Evolutionary conservation across 345 rosid genomes (phyloP).

Genomic region (Eucalyptus sp.): DNA sequence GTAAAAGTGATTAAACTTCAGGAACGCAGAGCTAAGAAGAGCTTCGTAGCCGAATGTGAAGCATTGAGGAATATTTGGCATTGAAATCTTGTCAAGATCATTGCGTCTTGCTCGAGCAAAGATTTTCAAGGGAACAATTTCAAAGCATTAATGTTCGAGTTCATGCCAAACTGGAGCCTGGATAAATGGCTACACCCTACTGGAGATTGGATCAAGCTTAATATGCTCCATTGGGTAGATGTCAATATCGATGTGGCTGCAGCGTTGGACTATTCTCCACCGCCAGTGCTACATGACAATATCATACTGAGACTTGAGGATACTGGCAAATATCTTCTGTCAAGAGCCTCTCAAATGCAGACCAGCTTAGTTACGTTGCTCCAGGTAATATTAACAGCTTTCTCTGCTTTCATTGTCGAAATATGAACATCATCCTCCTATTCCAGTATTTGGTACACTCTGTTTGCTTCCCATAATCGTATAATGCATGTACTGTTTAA

Average conservation of each 20-base stretch:
- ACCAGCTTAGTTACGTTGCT: constrained; percentile 6
- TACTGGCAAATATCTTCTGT: not conserved
- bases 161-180: constrained; percentile 6
- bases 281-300: not conserved
- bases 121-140: constrained; percentile 7
- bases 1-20: constrained; percentile 6
- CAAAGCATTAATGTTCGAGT: constrained; percentile 6
- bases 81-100: constrained; percentile 1
- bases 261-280: constrained; percentile 4
- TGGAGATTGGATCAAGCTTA: not conserved
- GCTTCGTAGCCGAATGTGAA: constrained; percentile 4
- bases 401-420: no score
- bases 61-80: constrained; percentile 3
- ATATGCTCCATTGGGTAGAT: not conserved
- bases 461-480: not conserved
- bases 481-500: not conserved
- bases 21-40: not conserved
- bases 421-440: not conserved
- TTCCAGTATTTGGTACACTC: not conserved
- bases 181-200: constrained; percentile 1
- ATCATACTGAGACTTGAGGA: constrained; percentile 6
- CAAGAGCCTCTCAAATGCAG: not conserved
- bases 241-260: not conserved
- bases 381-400: constrained; percentile 1
- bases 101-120: not conserved